A percentile compares a stretch with the other conserved stretches of the same genome.
Conservation (phyloP, 768 basidiomycete species). For the Tulasnella sp. region DNA sequence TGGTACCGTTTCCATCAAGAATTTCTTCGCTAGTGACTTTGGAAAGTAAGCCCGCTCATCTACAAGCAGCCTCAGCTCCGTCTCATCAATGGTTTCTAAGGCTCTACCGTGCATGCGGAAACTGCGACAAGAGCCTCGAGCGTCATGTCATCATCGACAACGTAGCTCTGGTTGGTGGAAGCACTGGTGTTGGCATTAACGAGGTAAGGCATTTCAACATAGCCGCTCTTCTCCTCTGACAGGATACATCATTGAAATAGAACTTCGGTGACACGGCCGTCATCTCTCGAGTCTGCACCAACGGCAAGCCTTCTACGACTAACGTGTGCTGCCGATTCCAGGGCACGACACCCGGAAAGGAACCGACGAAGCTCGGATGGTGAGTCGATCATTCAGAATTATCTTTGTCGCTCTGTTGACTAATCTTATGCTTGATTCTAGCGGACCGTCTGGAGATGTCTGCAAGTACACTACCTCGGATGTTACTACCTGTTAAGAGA, state of each 20-base stretch:
- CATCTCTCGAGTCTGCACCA: conserved; percentile 32
- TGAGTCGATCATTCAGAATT: background rate
- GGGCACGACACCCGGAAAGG: conserved; percentile 19
- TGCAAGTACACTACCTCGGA: conserved; percentile 21
- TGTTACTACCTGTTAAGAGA: conserved; percentile 16
- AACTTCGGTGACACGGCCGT: conserved; percentile 34
- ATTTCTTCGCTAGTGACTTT: conserved; percentile 7
- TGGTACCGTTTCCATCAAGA: conserved; percentile 16
- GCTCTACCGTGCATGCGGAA: conserved; percentile 21
- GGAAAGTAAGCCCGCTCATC: conserved; percentile 5
- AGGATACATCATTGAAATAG: background rate
- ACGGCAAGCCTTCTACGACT: conserved; percentile 30
- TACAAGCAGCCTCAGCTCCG: too few relatives aligned
- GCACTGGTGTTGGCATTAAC: conserved; percentile 35
- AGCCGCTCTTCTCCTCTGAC: background rate
- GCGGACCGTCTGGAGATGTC: conserved; percentile 11
- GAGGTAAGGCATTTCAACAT: background rate
- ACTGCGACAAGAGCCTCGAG: conserved; percentile 16
- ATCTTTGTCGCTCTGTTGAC: background rate
- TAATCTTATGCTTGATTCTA: background rate
- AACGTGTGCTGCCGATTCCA: conserved; percentile 25
- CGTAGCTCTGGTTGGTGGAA: conserved; percentile 23
- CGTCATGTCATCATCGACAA: conserved; percentile 34
- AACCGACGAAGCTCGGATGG: conserved; percentile 35
- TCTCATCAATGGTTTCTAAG: background rate